Percentiles rank a stretch among this genome's conserved stretches.
Evolutionary conservation across 2,329 filamentous ascomycete genomes (phyloP).

Genomic region (Sporothrix sp.): DNA sequence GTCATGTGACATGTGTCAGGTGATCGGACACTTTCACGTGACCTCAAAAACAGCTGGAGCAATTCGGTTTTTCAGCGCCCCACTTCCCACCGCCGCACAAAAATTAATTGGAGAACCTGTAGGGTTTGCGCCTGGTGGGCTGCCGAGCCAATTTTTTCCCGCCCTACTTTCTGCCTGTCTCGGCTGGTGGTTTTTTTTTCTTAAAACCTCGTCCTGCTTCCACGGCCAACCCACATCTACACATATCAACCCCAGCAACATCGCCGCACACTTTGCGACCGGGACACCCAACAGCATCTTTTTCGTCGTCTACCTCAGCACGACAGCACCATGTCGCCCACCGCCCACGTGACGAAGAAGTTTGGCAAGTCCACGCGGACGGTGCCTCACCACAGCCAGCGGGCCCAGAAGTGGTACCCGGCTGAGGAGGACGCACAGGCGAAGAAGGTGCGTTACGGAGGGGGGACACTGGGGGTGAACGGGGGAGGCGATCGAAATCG

Average conservation of each 20-base stretch:
- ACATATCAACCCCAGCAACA: slow-evolving; percentile 7
- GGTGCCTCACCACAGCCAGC: slow-evolving; percentile 77
- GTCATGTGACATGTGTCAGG: not conserved
- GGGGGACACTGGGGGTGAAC: not conserved
- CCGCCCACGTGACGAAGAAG: slow-evolving; percentile 71
- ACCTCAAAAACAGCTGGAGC: no score
- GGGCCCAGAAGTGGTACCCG: slow-evolving; percentile 99
- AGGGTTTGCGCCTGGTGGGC: slow-evolving; percentile 12
- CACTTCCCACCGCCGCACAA: slow-evolving; percentile 12
- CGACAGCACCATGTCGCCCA: slow-evolving; percentile 55
- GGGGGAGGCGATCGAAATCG: not conserved
- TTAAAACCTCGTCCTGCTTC: slow-evolving; percentile 10
- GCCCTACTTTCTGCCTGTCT: slow-evolving; percentile 10
- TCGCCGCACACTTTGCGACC: slow-evolving; percentile 12
- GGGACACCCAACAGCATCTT: slow-evolving; percentile 14
- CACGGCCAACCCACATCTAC: slow-evolving; percentile 13
- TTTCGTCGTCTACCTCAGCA: slow-evolving; percentile 10
- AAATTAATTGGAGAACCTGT: slow-evolving; percentile 14
- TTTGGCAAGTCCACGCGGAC: slow-evolving; percentile 86
- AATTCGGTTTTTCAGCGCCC: slow-evolving; percentile 1
- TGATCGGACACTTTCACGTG: not conserved
- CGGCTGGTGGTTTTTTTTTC: slow-evolving; percentile 13
- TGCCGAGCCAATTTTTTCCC: slow-evolving; percentile 16
- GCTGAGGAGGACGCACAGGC: slow-evolving; percentile 79
- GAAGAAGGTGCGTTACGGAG: slow-evolving; percentile 77